Percentiles rank a stretch among this genome's conserved stretches.
phyloP scores from a whole-genome alignment of 1,284 basidiomycete species.

The Tetrapyrgos nigripes region DNA sequence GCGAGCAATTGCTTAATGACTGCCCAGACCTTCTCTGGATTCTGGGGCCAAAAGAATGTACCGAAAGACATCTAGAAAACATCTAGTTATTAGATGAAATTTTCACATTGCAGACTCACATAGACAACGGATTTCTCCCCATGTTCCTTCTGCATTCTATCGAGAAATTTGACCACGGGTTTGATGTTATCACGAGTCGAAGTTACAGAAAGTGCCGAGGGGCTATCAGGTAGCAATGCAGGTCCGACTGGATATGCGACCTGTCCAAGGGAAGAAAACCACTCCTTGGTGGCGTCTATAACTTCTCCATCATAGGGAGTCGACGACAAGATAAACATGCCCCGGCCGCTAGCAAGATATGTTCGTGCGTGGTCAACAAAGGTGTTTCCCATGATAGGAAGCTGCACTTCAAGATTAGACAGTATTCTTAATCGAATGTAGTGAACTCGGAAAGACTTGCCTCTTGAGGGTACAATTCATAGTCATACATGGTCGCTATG shows the following conservation, averaged over 20 bases:
- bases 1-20: constrained; percentile 3
- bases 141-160: not conserved
- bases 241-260: constrained; percentile 7
- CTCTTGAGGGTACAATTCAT: constrained; percentile 1
- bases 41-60: constrained; percentile 3
- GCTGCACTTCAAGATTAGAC: constrained; percentile 18
- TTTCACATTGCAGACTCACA: not conserved
- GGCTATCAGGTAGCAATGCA: not conserved
- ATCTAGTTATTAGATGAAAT: not conserved
- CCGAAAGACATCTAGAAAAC: constrained; percentile 10
- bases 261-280: constrained; percentile 9
- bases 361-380: not conserved
- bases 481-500: constrained; percentile 3
- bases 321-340: not conserved
- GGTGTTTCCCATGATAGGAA: not conserved
- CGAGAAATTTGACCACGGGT: not conserved
- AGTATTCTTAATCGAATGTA: constrained; percentile 22
- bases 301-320: constrained; percentile 4
- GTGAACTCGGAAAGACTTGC: constrained; percentile 10
- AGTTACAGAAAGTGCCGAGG: constrained; percentile 1
- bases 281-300: not conserved
- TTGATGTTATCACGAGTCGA: not conserved
- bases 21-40: constrained; percentile 5
- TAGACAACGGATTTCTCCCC: not conserved
- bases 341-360: not conserved